Evolutionary conservation across 345 rosid species (phyloP).

Genomic region (Salix purpurea): DNA sequence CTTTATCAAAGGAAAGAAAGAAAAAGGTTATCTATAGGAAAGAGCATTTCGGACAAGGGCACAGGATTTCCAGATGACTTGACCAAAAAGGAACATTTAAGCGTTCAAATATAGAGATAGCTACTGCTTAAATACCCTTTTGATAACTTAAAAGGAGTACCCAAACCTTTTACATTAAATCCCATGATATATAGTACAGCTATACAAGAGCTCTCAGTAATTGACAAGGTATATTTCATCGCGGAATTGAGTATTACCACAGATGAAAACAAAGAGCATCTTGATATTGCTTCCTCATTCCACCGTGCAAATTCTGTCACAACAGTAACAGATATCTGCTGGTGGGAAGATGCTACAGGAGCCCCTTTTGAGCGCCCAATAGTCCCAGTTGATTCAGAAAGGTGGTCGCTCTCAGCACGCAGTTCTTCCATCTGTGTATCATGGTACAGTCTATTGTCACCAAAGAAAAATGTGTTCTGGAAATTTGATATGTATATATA

Average conservation of each 20-base stretch:
- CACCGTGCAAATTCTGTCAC: slow-evolving; percentile 95
- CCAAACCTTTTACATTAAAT: neutral
- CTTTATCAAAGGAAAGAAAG: neutral
- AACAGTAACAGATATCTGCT: slow-evolving; percentile 94
- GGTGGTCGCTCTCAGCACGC: slow-evolving; percentile 72
- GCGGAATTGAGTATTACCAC: slow-evolving; percentile 45
- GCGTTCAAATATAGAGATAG: neutral
- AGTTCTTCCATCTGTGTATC: slow-evolving; percentile 81
- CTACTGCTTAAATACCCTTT: neutral
- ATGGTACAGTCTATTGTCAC: neutral
- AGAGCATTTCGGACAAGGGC: neutral
- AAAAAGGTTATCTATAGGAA: neutral
- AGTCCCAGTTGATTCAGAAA: slow-evolving; percentile 73
- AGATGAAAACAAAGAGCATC: slow-evolving; percentile 89
- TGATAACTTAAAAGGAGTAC: neutral
- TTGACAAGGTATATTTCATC: neutral
- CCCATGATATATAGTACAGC: neutral
- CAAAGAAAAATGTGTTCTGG: neutral
- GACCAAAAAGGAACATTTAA: neutral
- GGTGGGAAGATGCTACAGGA: slow-evolving; percentile 71
- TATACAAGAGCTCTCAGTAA: slow-evolving; percentile 1
- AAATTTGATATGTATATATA: slow-evolving; percentile 15
- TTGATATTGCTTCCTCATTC: slow-evolving; percentile 97
- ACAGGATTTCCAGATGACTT: neutral
- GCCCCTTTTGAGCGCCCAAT: slow-evolving; percentile 93